Base-by-base conservation (phyloP, 441 rosid genomes). In the Mallotus repandus region DNA sequence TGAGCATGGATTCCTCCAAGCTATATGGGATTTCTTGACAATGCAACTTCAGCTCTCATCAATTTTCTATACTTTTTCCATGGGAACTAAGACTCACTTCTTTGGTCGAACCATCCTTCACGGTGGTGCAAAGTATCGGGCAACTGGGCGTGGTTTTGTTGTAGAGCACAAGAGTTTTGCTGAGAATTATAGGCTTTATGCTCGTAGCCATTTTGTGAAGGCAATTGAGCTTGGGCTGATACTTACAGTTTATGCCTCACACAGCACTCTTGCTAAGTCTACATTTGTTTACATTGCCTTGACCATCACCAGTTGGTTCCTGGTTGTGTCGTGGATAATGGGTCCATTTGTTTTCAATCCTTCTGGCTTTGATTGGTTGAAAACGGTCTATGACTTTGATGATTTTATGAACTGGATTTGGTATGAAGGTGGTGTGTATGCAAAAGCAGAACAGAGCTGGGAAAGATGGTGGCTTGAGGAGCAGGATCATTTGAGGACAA, bases 391-490 rank as follows among this genome's bases (percentile, higher is more conserved):
- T 56, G 98, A 93, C 85, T 93, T 88, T 53, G 97, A 93, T 70
- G 96, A 91, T 73, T 93, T 93, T 80, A 91, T 93, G 91, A 88
- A 82, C 80, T 93, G 97, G 98, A 90, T 93, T 72, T 93, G 96
- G 91, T 89, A 84, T 69, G 84, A 74, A 59, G 92, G 96, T 41
- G 81, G 96, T 60, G 88, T 89, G 74, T 93, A 89, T 72, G 82
- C 89, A 4, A 90, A 85, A 78, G 81, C 96, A 54, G 96, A 93
- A 78, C 86, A 91, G 83, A 92, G 97, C 82, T 94, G 99, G 99
- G 99, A 94, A 85, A 84, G 81, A 67, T 94, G 99, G 99, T 94
- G 99, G 99, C 58, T 77, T 3, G 99, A 91, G 83, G 99, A 94
- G 79, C 98, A 94, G 62, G 94, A 89, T 74, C 98, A 94, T 82